Conservation (phyloP, 208 protist genomes). For the Leishmania gerbilli region DNA sequence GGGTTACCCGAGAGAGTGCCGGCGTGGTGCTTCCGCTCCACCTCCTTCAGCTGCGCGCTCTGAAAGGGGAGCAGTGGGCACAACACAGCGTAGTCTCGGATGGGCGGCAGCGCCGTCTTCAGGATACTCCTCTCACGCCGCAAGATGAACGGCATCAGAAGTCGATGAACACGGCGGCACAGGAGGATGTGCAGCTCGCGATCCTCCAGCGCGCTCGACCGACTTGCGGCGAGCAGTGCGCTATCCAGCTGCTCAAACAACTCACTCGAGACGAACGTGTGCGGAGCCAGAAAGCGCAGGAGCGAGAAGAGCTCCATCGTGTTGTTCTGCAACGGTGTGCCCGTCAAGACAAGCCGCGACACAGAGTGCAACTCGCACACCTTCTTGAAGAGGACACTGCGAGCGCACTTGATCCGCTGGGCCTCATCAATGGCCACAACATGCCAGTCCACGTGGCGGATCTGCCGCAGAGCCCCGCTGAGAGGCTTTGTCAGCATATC, state of each 20-base stretch:
- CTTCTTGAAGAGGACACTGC: slow-evolving; percentile 36
- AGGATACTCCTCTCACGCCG: slow-evolving; percentile 45
- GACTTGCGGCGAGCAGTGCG: slow-evolving; percentile 31
- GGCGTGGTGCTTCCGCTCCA: slow-evolving; percentile 20
- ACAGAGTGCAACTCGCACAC: slow-evolving; percentile 36
- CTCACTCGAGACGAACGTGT: slow-evolving; percentile 49
- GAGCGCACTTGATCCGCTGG: slow-evolving; percentile 87
- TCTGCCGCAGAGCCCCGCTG: slow-evolving; percentile 32
- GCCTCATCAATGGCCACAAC: slow-evolving; percentile 94
- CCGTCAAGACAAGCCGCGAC: slow-evolving; percentile 67
- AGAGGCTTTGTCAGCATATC: slow-evolving; percentile 41
- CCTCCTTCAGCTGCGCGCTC: slow-evolving; percentile 26
- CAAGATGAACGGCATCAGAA: slow-evolving; percentile 53
- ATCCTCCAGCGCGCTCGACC: slow-evolving; percentile 37
- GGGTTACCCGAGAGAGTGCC: slow-evolving; percentile 41
- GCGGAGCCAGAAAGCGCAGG: slow-evolving; percentile 90
- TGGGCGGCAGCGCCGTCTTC: slow-evolving; percentile 35
- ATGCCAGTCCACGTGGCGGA: slow-evolving; percentile 61
- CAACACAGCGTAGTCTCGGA: slow-evolving; percentile 45
- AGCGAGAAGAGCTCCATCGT: slow-evolving; percentile 91
- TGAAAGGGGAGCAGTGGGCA: slow-evolving; percentile 57
- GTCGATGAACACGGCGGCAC: slow-evolving; percentile 47
- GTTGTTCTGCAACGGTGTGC: slow-evolving; percentile 96
- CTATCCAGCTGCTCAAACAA: slow-evolving; percentile 51
- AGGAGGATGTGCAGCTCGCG: slow-evolving; percentile 43